Evolutionary conservation across 129 eudicot genomes (phyloP), one percentile per base, ranked within the genome.

Genomic region (Lonicera japonica): DNA sequence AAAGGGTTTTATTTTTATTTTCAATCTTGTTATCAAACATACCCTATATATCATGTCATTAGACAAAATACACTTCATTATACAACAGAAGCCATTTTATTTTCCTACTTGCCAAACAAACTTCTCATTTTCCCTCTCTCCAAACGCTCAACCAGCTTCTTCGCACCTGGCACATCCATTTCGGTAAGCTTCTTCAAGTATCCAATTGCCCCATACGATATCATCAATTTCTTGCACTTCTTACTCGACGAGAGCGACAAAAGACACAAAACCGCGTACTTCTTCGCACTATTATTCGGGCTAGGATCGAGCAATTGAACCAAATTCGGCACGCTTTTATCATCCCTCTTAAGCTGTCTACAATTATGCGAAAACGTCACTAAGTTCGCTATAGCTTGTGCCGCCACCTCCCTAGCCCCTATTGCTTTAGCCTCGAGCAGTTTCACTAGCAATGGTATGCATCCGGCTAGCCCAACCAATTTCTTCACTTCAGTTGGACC

Each of bases 201-300:
- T 53, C 99, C 99, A 38, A 88, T 91, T 3, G 97, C 95, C 12
- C 97, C 97, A 22, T 88, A 88, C 19, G 99, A 92, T 24, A 85
- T 79, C 99, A 92, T 92, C 69, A 88, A 78, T 80, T 78, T 92
- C 86, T 81, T 85, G 56, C 99, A 92, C 58, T 83, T 81, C 61
- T 82, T 80, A 82, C 95, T 87, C 60, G 99, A 78, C 8, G 95
- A 80, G 25, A 92, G 72, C 68, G 67, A 21, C 3, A 77, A 15
- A 41, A 92, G 77, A 23, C 96, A 77, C 0, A 77, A 48, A 5
- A 92, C 82, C 5, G 87, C 95, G 61, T 92, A 92, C 23, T 92
- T 92, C 70, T 88, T 92, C 0, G 95, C 91, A 7, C 86, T 85
- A 71, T 88, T 92, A 17, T 85, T 88, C 4, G 91, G 95, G 43